Evolutionary conservation across 805 yeast genomes (phyloP).

Genomic region (Wickerhamomyces sydowiorum): DNA sequence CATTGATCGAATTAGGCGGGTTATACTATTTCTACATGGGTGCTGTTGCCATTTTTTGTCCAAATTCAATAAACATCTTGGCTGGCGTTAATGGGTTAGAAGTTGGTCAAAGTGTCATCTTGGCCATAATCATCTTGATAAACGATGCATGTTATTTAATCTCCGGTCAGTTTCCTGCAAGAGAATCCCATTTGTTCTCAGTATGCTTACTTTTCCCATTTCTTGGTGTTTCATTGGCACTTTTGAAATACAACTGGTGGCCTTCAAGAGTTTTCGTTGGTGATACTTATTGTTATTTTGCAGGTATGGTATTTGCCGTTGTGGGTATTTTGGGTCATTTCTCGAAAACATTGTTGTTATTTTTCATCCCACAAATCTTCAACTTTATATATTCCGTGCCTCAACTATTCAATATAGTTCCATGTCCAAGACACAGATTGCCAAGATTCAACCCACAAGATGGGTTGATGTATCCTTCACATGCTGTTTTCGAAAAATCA

Average conservation of each 20-base stretch:
- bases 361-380: conserved; percentile 86
- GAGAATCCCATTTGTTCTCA: conserved; percentile 78
- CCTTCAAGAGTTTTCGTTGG: conserved; percentile 96
- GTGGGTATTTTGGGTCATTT: conserved; percentile 96
- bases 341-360: conserved; percentile 82
- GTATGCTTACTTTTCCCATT: conserved; percentile 79
- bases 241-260: conserved; percentile 78
- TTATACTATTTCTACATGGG: conserved; percentile 89
- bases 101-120: conserved; percentile 86
- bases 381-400: conserved; percentile 91
- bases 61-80: conserved; percentile 89
- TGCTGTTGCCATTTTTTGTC: conserved; percentile 86
- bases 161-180: conserved; percentile 49
- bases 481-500: conserved; percentile 35
- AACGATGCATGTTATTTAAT: conserved; percentile 74
- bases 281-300: conserved; percentile 95
- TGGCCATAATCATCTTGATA: conserved; percentile 61
- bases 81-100: conserved; percentile 98
- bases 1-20: conserved; percentile 63
- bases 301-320: conserved; percentile 98
- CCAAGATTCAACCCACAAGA: conserved; percentile 68
- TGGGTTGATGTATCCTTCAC: conserved; percentile 73
- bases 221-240: conserved; percentile 73
- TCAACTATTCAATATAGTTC: conserved; percentile 78
- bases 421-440: conserved; percentile 93